Conservation (phyloP, 2,329 filamentous ascomycete genomes). For the Bisporella sp. region DNA sequence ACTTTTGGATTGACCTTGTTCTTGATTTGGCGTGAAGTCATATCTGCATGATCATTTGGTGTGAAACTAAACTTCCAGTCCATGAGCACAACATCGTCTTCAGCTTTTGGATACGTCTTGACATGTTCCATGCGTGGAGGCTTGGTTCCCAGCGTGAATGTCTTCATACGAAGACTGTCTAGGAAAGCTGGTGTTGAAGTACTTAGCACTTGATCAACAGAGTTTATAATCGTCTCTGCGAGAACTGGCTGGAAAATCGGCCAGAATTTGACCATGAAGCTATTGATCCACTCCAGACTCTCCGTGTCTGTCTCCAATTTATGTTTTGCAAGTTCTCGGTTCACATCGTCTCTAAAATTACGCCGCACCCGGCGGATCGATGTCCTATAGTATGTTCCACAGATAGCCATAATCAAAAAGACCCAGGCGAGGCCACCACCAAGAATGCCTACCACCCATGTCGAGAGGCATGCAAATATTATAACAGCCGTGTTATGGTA, state of each 20-base stretch:
- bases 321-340: constrained; percentile 79
- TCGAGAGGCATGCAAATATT: constrained; percentile 81
- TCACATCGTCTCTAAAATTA: constrained; percentile 93
- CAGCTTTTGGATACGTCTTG: constrained; percentile 93
- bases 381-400: constrained; percentile 93
- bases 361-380: constrained; percentile 88
- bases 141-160: constrained; percentile 89
- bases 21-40: constrained; percentile 84
- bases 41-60: constrained; percentile 85
- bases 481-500: constrained; percentile 97
- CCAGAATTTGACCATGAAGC: constrained; percentile 98
- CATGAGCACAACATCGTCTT: constrained; percentile 95
- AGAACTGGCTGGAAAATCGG: constrained; percentile 95
- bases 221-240: constrained; percentile 83
- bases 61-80: constrained; percentile 99
- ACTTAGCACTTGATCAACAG: constrained; percentile 92
- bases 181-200: constrained; percentile 87
- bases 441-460: constrained; percentile 83
- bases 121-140: constrained; percentile 95
- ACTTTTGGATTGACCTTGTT: constrained; percentile 97
- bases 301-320: constrained; percentile 85
- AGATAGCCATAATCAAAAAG: constrained; percentile 84
- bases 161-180: constrained; percentile 88
- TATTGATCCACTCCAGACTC: constrained; percentile 98
- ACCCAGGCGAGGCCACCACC: constrained; percentile 92